Base-by-base conservation (phyloP, 164 flowering plant genomes). In the Santalum album region DNA sequence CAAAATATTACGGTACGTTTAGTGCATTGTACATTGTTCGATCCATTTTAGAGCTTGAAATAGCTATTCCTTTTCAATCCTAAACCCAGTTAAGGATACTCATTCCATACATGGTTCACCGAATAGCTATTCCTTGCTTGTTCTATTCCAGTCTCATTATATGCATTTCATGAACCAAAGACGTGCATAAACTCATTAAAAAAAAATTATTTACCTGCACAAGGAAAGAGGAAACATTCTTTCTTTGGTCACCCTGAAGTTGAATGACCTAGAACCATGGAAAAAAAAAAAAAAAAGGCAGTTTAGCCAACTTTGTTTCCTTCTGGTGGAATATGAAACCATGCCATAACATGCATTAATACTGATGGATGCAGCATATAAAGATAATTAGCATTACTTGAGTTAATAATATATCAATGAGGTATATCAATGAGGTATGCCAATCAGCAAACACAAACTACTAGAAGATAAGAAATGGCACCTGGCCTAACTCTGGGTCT, bases 401-500 rank as follows among this genome's bases (percentile, higher is more conserved):
- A n/a, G n/a, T n/a, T n/a, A n/a, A n/a, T n/a, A n/a, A n/a, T n/a
- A n/a, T n/a, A n/a, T n/a, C n/a, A n/a, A n/a, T n/a, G n/a, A n/a
- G n/a, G n/a, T n/a, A n/a, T n/a, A n/a, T n/a, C n/a, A n/a, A n/a
- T n/a, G n/a, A n/a, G n/a, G n/a, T n/a, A n/a, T n/a, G n/a, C n/a
- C n/a, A 50, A 18, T 27, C 15, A 4, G 7, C 35, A 26, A 15
- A 26, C 9, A 7, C 21, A 47, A 23, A 49, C 7, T 22, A 6
- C 9, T 5, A 9, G 18, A 24, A 9, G 25, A 42, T 26, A 19
- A 17, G n/a, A 47, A 20, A 32, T 17, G 45, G 16, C 16, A 77
- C 78, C 82, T 81, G 83, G 58, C 86, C 86, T 52, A 81, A 57
- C 63, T 81, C 83, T 22, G 81, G 79, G 53, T 81, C 86, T 72